Conservation (phyloP, 2,329 filamentous ascomycete genomes). For the Ilyonectria destructans region DNA sequence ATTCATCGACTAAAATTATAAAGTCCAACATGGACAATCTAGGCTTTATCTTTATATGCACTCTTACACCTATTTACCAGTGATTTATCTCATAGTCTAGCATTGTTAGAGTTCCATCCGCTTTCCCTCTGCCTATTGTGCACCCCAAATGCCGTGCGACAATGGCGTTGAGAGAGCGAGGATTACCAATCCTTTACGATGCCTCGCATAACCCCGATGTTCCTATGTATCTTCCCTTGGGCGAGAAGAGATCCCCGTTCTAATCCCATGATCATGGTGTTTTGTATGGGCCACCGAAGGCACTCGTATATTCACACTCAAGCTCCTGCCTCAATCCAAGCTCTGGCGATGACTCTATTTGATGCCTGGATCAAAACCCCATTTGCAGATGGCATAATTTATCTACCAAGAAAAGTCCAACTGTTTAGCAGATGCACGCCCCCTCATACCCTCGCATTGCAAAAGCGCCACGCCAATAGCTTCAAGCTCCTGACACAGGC, state of each 20-base stretch:
- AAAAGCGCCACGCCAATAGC: slow-evolving; percentile 20
- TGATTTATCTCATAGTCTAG: neutral
- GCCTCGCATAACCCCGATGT: slow-evolving; percentile 28
- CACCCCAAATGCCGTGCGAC: slow-evolving; percentile 36
- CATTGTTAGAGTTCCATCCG: neutral
- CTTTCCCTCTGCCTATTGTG: neutral
- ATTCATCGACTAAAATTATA: neutral
- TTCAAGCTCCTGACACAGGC: slow-evolving; percentile 16
- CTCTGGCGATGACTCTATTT: slow-evolving; percentile 12
- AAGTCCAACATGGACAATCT: neutral
- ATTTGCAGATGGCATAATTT: slow-evolving; percentile 17
- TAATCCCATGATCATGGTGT: neutral
- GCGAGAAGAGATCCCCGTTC: slow-evolving; percentile 19
- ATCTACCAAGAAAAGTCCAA: slow-evolving; percentile 4
- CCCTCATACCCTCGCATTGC: slow-evolving; percentile 12
- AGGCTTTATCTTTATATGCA: neutral
- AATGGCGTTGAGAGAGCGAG: slow-evolving; percentile 34
- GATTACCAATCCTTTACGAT: slow-evolving; percentile 38
- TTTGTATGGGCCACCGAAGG: slow-evolving; percentile 4
- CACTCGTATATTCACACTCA: slow-evolving; percentile 6
- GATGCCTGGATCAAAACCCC: slow-evolving; percentile 12
- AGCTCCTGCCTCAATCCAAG: neutral
- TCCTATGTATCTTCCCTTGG: slow-evolving; percentile 16
- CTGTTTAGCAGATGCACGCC: neutral
- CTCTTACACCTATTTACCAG: neutral